Percentiles rank a stretch among this genome's conserved stretches.
These are phyloP conservation scores for Coemansia sp. DNA, from an alignment of 192 early-diverging fungal species.

Conservation along the genomic window DNA sequence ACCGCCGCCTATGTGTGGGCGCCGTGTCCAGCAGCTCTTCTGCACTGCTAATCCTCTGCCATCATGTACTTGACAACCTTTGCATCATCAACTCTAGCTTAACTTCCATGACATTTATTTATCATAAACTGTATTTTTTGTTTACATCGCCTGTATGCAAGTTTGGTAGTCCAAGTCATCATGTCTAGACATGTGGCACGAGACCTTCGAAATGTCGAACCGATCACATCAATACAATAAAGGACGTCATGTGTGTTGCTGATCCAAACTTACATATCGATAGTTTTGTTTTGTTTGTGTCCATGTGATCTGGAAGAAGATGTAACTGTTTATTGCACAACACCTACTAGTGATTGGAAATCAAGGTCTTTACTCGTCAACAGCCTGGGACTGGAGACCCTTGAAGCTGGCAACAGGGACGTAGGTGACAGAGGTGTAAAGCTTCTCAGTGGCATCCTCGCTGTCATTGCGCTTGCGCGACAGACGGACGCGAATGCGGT, in stretches of 20 bases:
- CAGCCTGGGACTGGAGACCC: slow-evolving; percentile 76
- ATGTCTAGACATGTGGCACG: no score
- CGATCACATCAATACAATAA: no score
- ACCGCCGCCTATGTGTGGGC: slow-evolving; percentile 35
- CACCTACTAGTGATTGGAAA: neutral
- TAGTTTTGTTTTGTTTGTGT: neutral
- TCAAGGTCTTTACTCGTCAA: slow-evolving; percentile 61
- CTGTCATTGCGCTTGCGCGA: slow-evolving; percentile 97
- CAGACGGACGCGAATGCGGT: slow-evolving; percentile 95
- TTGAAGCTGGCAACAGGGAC: slow-evolving; percentile 90
- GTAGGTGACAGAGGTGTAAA: slow-evolving; percentile 92
- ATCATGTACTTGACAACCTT: neutral
- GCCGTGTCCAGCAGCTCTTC: slow-evolving; percentile 21
- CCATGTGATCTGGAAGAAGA: neutral
- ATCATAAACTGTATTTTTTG: no score
- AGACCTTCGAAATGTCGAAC: no score
- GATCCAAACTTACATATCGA: neutral
- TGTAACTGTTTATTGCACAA: neutral
- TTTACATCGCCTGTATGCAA: no score
- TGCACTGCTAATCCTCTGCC: slow-evolving; percentile 38
- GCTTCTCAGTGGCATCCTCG: slow-evolving; percentile 96
- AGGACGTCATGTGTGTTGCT: neutral
- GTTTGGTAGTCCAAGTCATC: no score
- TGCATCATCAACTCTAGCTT: neutral
- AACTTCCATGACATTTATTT: neutral